These are phyloP conservation scores for Colletotrichum euphorbiae DNA, from an alignment of 2,329 filamentous ascomycete species.

Conservation along the genomic window DNA sequence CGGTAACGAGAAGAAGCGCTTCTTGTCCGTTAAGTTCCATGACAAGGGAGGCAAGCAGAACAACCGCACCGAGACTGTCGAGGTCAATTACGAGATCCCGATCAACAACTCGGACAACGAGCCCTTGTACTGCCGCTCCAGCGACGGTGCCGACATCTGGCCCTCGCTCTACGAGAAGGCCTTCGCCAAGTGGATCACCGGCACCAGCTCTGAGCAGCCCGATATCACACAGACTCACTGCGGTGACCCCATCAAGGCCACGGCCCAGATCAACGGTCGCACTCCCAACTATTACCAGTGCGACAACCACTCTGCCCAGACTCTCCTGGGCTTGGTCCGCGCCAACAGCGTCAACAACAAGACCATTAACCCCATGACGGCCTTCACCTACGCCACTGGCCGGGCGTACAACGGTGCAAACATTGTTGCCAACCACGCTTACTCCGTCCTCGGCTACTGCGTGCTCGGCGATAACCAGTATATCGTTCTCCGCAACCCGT, in stretches of 20 bases:
- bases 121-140: slow-evolving; percentile 56
- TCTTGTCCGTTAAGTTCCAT: slow-evolving; percentile 53
- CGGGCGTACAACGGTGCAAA: slow-evolving; percentile 54
- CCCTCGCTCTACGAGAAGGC: slow-evolving; percentile 61
- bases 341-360: slow-evolving; percentile 54
- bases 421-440: slow-evolving; percentile 58
- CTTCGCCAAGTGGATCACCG: slow-evolving; percentile 58
- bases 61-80: slow-evolving; percentile 51
- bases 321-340: slow-evolving; percentile 54
- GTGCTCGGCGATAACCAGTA: slow-evolving; percentile 52
- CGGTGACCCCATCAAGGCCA: slow-evolving; percentile 58
- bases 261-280: slow-evolving; percentile 57
- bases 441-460: slow-evolving; percentile 55
- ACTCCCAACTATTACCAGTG: slow-evolving; percentile 52
- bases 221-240: slow-evolving; percentile 55
- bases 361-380: slow-evolving; percentile 56
- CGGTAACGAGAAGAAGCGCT: slow-evolving; percentile 45
- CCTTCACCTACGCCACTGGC: slow-evolving; percentile 55
- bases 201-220: slow-evolving; percentile 48
- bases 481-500: slow-evolving; percentile 58
- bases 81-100: slow-evolving; percentile 57
- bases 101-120: slow-evolving; percentile 58
- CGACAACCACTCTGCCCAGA: slow-evolving; percentile 47
- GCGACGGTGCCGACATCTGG: slow-evolving; percentile 56
- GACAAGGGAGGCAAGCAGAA: slow-evolving; percentile 59